These are phyloP conservation scores for Backusella mclennaniae DNA, from an alignment of 192 early-diverging fungal genomes.

Conservation along the genomic window DNA sequence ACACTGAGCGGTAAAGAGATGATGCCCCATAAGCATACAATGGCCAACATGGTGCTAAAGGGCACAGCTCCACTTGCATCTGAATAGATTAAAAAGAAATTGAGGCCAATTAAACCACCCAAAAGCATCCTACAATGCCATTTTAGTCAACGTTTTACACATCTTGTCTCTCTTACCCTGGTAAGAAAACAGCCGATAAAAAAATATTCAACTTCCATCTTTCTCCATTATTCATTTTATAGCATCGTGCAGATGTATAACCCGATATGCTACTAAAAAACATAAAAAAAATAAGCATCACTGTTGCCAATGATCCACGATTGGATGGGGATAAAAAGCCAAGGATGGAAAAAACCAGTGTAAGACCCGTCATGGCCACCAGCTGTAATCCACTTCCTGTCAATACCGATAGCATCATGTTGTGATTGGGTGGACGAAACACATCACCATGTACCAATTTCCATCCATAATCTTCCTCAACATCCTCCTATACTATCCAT, in stretches of 20 bases:
- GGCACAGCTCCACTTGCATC: conserved; percentile 88
- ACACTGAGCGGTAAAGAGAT: conserved; percentile 83
- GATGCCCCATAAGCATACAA: conserved; percentile 76
- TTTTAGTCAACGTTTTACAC: background rate
- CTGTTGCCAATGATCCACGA: conserved; percentile 88
- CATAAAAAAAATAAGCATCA: conserved; percentile 92
- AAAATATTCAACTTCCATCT: conserved; percentile 82
- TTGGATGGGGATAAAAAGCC: conserved; percentile 92
- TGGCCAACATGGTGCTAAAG: conserved; percentile 78
- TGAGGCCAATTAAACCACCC: conserved; percentile 64
- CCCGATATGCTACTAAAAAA: conserved; percentile 85
- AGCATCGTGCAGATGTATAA: conserved; percentile 83
- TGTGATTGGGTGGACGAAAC: conserved; percentile 83
- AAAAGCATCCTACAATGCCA: conserved; percentile 41
- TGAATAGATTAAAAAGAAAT: conserved; percentile 80
- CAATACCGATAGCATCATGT: conserved; percentile 75
- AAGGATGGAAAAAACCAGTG: conserved; percentile 85
- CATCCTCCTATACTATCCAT: conserved; percentile 45
- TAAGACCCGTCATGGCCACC: conserved; percentile 70
- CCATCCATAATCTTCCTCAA: conserved; percentile 97
- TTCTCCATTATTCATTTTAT: conserved; percentile 93
- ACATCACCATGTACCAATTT: conserved; percentile 97
- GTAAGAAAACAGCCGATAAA: conserved; percentile 80
- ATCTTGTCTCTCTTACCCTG: conserved; percentile 22
- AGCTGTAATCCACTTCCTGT: conserved; percentile 85